phyloP scores from a whole-genome alignment of 129 eudicot species.

The Centaurea solstitialis region DNA sequence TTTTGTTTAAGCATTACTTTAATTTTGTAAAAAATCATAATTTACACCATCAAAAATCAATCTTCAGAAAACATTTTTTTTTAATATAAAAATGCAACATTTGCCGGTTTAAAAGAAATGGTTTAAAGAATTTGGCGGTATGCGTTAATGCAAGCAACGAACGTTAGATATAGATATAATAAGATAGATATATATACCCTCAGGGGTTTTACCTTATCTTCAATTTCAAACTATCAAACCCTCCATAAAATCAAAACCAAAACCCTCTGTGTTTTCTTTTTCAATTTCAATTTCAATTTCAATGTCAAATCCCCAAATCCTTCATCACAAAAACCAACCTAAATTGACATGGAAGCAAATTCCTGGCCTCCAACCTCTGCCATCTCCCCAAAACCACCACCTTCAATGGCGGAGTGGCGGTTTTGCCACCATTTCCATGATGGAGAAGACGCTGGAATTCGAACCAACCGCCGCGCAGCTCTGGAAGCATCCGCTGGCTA shows the following conservation, averaged over 20 bases:
- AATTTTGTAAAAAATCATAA: too few relatives aligned
- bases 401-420: constrained; percentile 19
- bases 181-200: background rate
- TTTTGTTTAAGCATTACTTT: too few relatives aligned
- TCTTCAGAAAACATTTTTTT: too few relatives aligned
- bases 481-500: constrained; percentile 65
- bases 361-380: constrained; percentile 36
- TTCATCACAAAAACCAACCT: constrained; percentile 20
- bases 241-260: background rate
- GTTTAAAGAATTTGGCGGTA: constrained; percentile 7
- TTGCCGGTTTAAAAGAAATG: background rate
- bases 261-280: background rate
- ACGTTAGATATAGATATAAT: background rate
- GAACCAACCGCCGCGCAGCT: constrained; percentile 58
- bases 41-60: too few relatives aligned
- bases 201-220: constrained; percentile 25
- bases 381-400: constrained; percentile 3
- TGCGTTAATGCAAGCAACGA: constrained; percentile 3
- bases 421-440: constrained; percentile 60
- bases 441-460: constrained; percentile 43
- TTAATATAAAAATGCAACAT: too few relatives aligned
- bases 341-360: constrained; percentile 36
- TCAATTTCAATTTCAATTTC: too few relatives aligned
- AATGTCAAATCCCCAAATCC: constrained; percentile 14
- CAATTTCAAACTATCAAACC: background rate